These are phyloP conservation scores for Nakazawaea wyomingensis DNA, from an alignment of 805 yeast species.

Conservation along the genomic window DNA sequence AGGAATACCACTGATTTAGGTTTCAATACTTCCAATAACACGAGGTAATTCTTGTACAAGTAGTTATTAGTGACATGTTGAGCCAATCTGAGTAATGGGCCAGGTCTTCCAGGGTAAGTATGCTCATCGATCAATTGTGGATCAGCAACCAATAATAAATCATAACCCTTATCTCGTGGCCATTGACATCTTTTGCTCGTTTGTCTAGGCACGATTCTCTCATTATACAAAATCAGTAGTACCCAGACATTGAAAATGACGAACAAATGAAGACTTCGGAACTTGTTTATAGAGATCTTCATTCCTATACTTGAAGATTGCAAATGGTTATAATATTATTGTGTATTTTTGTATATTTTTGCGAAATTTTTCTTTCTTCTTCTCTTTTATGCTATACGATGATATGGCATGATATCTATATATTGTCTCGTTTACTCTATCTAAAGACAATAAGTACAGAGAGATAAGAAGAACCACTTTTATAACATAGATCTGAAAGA, in stretches of 20 bases:
- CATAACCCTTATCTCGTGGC: slow-evolving; percentile 15
- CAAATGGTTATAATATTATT: too few relatives aligned
- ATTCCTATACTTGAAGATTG: too few relatives aligned
- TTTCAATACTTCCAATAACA: slow-evolving; percentile 49
- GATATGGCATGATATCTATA: too few relatives aligned
- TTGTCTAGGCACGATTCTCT: slow-evolving; percentile 5
- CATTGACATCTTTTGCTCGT: slow-evolving; percentile 10
- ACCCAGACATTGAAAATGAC: slow-evolving; percentile 16
- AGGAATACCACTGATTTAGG: slow-evolving; percentile 78
- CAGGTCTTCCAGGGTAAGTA: slow-evolving; percentile 75
- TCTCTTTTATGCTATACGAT: too few relatives aligned
- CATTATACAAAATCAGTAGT: slow-evolving; percentile 3
- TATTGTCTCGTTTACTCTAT: too few relatives aligned
- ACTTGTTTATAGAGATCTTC: slow-evolving; percentile 13
- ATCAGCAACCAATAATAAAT: slow-evolving; percentile 63
- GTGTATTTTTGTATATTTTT: neutral
- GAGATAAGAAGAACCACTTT: neutral
- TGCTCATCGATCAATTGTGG: slow-evolving; percentile 88
- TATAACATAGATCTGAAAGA: too few relatives aligned
- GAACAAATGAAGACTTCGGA: slow-evolving; percentile 14
- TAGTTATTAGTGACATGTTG: slow-evolving; percentile 68
- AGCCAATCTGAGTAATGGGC: slow-evolving; percentile 47
- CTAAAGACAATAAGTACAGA: too few relatives aligned
- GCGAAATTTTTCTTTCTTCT: neutral
- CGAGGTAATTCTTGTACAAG: slow-evolving; percentile 69